Evolutionary conservation across 306 rosid species (phyloP).

Genomic region (Lathyrus oleraceus): DNA sequence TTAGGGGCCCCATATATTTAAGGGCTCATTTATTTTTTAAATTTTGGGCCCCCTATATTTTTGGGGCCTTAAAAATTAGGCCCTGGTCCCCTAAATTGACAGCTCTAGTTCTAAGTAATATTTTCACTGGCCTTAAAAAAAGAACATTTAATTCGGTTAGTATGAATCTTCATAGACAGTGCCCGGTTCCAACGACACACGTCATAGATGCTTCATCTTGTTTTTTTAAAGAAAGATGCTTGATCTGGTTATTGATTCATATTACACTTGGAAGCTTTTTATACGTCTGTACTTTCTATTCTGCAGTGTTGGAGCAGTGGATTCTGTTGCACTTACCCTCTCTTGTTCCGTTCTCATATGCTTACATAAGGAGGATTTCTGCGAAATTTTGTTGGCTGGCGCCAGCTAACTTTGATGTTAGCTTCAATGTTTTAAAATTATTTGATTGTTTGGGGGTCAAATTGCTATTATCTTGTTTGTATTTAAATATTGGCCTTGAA

Average conservation of each 20-base stretch:
- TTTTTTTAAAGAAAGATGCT: not conserved
- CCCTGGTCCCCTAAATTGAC: no score
- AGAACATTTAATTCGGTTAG: not conserved
- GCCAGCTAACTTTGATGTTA: slow-evolving; percentile 15
- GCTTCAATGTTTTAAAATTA: slow-evolving; percentile 2
- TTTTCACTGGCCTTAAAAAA: not conserved
- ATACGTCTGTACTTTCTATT: not conserved
- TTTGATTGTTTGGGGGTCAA: not conserved
- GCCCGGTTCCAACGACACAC: slow-evolving; percentile 1
- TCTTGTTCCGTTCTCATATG: slow-evolving; percentile 72
- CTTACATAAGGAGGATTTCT: slow-evolving; percentile 42
- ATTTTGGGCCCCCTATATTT: no score
- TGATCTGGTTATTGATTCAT: slow-evolving; percentile 10
- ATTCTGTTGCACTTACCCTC: slow-evolving; percentile 92
- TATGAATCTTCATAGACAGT: not conserved
- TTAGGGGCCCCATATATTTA: no score
- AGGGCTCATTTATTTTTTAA: no score
- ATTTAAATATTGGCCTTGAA: not conserved
- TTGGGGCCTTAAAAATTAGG: no score
- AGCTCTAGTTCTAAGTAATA: no score
- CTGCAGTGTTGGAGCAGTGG: slow-evolving; percentile 98
- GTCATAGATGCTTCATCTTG: slow-evolving; percentile 19
- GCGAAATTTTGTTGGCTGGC: not conserved
- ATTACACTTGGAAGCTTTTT: slow-evolving; percentile 17
- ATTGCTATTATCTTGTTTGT: not conserved